These are phyloP conservation scores for Leishmania turanica DNA, from an alignment of 208 protist genomes.

Conservation along the genomic window DNA sequence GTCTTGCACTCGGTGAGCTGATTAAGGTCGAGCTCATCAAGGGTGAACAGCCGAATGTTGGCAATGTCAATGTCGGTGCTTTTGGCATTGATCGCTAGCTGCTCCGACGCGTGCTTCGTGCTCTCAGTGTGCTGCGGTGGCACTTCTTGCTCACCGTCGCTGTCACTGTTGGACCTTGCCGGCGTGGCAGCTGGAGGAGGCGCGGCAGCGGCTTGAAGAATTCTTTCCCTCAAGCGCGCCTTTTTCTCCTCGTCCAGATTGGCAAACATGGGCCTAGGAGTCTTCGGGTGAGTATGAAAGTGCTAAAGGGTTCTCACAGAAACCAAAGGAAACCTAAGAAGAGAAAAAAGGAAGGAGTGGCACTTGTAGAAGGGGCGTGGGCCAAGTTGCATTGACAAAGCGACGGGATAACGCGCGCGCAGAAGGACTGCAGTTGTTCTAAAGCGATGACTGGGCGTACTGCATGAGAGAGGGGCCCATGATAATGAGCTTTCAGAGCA, in stretches of 20 bases:
- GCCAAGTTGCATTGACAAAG: neutral
- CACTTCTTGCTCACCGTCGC: constrained; percentile 20
- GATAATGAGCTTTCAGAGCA: neutral
- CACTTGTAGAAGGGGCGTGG: neutral
- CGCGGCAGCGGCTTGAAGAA: constrained; percentile 26
- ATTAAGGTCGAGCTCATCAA: constrained; percentile 83
- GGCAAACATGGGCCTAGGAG: constrained; percentile 18
- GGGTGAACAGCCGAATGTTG: constrained; percentile 85
- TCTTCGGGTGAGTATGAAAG: neutral
- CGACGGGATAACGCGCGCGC: neutral
- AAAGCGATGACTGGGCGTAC: neutral
- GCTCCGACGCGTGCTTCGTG: constrained; percentile 28
- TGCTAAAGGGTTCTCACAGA: neutral
- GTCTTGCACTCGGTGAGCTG: constrained; percentile 60
- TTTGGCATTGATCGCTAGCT: constrained; percentile 60
- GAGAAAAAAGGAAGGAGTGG: neutral
- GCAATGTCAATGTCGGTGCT: constrained; percentile 71
- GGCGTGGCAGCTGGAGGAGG: neutral
- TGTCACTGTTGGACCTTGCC: constrained; percentile 28
- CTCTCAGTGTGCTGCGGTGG: constrained; percentile 22
- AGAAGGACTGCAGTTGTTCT: neutral
- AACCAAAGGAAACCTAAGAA: neutral
- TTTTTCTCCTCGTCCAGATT: constrained; percentile 38
- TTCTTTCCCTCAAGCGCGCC: constrained; percentile 21
- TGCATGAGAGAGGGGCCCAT: neutral